phyloP scores from a whole-genome alignment of 2,329 filamentous ascomycete genomes.

The Metarhizium guizhouense region DNA sequence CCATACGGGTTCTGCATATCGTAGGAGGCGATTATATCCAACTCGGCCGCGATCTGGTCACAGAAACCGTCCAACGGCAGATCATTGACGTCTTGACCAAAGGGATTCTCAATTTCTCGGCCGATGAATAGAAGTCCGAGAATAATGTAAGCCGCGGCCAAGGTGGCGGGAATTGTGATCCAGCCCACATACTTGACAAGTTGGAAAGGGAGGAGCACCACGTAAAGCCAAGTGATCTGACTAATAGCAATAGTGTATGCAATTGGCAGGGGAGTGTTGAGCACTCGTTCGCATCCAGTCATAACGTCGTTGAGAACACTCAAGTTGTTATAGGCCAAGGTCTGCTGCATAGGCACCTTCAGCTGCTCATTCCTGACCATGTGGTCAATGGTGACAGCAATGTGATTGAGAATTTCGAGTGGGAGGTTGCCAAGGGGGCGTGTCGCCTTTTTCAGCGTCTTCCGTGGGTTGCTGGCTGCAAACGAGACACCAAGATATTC shows the following conservation, averaged over 20 bases:
- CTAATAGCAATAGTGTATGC: constrained; percentile 79
- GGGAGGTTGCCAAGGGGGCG: constrained; percentile 75
- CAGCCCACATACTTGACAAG: constrained; percentile 55
- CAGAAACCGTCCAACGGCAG: constrained; percentile 70
- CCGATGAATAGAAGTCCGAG: constrained; percentile 67
- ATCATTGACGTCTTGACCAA: constrained; percentile 77
- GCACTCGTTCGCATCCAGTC: constrained; percentile 65
- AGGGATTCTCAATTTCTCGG: constrained; percentile 77
- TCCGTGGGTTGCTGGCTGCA: constrained; percentile 69
- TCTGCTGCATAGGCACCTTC: constrained; percentile 48
- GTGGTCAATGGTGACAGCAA: constrained; percentile 57
- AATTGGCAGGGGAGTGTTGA: constrained; percentile 73
- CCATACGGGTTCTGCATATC: constrained; percentile 23
- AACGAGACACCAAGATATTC: constrained; percentile 71
- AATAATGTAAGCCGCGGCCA: constrained; percentile 72
- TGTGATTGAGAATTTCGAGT: constrained; percentile 67
- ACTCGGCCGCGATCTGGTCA: constrained; percentile 61
- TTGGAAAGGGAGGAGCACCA: constrained; percentile 75
- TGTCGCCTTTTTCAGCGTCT: constrained; percentile 63
- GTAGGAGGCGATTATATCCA: constrained; percentile 61
- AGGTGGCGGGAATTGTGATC: constrained; percentile 69
- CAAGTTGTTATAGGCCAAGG: constrained; percentile 51
- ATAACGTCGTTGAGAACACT: constrained; percentile 62
- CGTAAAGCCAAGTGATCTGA: constrained; percentile 81
- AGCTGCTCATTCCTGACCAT: constrained; percentile 48